Conservation (phyloP, 2,329 filamentous ascomycete genomes). For the Aspergillus udagawae region DNA sequence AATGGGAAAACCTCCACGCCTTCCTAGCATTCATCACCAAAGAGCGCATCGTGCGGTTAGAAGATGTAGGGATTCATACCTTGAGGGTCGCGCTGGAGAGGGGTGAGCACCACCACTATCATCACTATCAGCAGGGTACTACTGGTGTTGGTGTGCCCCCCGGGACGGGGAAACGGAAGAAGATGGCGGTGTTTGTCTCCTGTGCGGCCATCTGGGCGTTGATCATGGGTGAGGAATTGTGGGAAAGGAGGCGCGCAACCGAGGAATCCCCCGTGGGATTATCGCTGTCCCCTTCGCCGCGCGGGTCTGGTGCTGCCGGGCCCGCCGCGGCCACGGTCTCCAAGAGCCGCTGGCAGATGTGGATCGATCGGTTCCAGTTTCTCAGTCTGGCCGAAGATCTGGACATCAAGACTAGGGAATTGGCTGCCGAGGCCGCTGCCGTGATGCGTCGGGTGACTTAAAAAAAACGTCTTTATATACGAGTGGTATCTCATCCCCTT, state of each 20-base stretch:
- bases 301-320: not conserved
- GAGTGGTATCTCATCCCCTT: not conserved
- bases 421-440: constrained; percentile 18
- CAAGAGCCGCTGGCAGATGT: constrained; percentile 12
- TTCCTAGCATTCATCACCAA: constrained; percentile 10
- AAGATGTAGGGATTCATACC: constrained; percentile 2
- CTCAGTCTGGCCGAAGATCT: constrained; percentile 15
- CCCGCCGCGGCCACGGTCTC: not conserved
- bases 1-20: constrained; percentile 4
- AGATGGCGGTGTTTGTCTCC: constrained; percentile 3
- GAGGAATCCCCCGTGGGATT: constrained; percentile 1
- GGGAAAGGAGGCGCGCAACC: constrained; percentile 5
- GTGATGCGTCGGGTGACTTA: constrained; percentile 17
- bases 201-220: constrained; percentile 14
- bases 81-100: constrained; percentile 7
- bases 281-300: not conserved
- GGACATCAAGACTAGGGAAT: constrained; percentile 12
- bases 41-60: constrained; percentile 1
- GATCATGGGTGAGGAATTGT: constrained; percentile 21
- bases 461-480: not conserved
- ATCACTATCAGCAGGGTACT: not conserved
- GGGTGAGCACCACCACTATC: not conserved
- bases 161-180: not conserved
- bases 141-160: no score
- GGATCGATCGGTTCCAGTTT: constrained; percentile 15